phyloP scores from a whole-genome alignment of 2,329 filamentous ascomycete species.

The Leptoxyphium fumago region DNA sequence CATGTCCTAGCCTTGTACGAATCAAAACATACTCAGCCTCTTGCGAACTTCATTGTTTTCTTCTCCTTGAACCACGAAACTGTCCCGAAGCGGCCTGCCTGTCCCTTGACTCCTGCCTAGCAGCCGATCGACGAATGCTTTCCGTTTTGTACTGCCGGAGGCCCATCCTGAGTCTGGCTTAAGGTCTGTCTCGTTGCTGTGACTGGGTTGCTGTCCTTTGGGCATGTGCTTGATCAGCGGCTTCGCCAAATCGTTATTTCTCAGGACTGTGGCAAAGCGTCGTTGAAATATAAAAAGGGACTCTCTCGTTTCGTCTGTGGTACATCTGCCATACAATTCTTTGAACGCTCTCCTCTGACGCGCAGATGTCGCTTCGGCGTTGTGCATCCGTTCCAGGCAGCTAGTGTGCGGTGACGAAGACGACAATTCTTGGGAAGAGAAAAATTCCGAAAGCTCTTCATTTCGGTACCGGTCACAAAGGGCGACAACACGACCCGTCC shows the following conservation, averaged over 20 bases:
- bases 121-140: not conserved
- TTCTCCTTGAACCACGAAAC: too few relatives aligned
- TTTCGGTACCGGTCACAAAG: conserved; percentile 41
- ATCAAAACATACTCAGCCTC: not conserved
- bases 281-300: conserved; percentile 17
- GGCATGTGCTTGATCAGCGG: not conserved
- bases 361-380: conserved; percentile 11
- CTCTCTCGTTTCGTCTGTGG: conserved; percentile 14
- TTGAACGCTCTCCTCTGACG: conserved; percentile 17
- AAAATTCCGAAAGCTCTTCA: conserved; percentile 22
- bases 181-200: not conserved
- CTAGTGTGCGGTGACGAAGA: conserved; percentile 3
- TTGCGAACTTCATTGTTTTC: too few relatives aligned
- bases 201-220: not conserved
- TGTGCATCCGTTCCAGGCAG: conserved; percentile 17
- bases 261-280: conserved; percentile 9
- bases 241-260: not conserved
- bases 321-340: conserved; percentile 14
- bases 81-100: too few relatives aligned
- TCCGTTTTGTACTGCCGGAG: not conserved
- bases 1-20: too few relatives aligned
- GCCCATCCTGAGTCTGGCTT: not conserved
- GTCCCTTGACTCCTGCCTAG: not conserved
- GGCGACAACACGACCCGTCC: conserved; percentile 46
- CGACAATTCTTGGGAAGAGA: conserved; percentile 27